These are phyloP conservation scores for Allium cepa DNA, from an alignment of 106 monocot genomes.

Conservation along the genomic window DNA sequence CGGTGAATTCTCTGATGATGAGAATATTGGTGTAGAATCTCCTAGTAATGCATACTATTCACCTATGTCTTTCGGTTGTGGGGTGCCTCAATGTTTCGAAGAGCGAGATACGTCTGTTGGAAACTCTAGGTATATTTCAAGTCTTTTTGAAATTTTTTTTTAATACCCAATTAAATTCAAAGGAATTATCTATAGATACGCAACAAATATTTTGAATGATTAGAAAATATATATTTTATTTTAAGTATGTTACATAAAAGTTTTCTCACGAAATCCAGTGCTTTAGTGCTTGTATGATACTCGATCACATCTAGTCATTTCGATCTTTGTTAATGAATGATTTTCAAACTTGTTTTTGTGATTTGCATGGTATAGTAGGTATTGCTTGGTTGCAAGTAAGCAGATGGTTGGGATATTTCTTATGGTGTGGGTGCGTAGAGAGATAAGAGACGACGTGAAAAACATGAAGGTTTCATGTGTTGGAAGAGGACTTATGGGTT, in stretches of 20 bases:
- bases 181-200: too few relatives aligned
- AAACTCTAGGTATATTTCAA: slow-evolving; percentile 28
- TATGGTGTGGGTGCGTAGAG: slow-evolving; percentile 50
- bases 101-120: slow-evolving; percentile 25
- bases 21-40: slow-evolving; percentile 38
- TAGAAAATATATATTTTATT: too few relatives aligned
- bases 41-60: slow-evolving; percentile 38
- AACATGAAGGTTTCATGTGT: slow-evolving; percentile 65
- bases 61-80: slow-evolving; percentile 38
- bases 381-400: slow-evolving; percentile 57
- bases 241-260: neutral
- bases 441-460: slow-evolving; percentile 50
- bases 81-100: slow-evolving; percentile 14
- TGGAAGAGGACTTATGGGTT: slow-evolving; percentile 66
- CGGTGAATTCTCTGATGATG: slow-evolving; percentile 40
- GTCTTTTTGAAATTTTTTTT: too few relatives aligned
- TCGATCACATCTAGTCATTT: too few relatives aligned
- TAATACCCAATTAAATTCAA: too few relatives aligned
- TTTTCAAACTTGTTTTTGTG: too few relatives aligned
- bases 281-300: too few relatives aligned
- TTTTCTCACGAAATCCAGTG: too few relatives aligned
- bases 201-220: too few relatives aligned
- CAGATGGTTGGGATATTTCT: slow-evolving; percentile 75
- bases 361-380: slow-evolving; percentile 12
- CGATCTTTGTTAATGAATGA: too few relatives aligned